These are phyloP conservation scores for Thuidium tamariscinum DNA, from an alignment of 225 moss, liverwort and hornwort species.

Conservation along the genomic window DNA sequence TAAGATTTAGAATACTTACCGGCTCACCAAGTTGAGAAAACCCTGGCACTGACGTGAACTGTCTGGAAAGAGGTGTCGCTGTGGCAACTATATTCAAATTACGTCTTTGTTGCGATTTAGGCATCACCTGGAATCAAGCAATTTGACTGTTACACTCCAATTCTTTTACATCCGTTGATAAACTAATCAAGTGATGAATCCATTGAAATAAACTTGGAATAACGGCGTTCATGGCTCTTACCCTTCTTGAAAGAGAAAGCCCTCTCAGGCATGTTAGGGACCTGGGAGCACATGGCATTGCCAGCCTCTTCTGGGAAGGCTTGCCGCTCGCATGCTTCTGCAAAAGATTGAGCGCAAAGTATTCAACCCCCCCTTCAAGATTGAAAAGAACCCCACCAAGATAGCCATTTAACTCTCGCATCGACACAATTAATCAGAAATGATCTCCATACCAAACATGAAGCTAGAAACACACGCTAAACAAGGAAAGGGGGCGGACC, in stretches of 20 bases:
- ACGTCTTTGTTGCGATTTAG: background rate
- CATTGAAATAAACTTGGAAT: background rate
- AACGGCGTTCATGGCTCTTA: background rate
- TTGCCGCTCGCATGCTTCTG: background rate
- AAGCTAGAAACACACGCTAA: background rate
- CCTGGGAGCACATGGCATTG: background rate
- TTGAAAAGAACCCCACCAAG: background rate
- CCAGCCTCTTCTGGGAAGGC: background rate
- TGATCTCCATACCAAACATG: background rate
- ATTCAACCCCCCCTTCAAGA: background rate
- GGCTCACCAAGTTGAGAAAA: conserved; percentile 69
- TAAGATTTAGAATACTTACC: conserved; percentile 5
- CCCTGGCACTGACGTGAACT: conserved; percentile 51
- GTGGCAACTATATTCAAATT: conserved; percentile 28
- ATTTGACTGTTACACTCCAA: background rate
- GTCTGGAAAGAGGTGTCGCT: conserved; percentile 33
- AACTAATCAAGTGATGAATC: background rate
- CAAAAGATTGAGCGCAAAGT: background rate
- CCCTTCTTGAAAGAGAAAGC: conserved; percentile 2
- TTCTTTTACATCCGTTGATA: background rate
- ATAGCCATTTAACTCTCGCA: background rate
- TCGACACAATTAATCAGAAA: background rate
- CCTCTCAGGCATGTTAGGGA: conserved; percentile 1
- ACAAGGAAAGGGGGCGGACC: background rate
- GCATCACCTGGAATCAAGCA: conserved; percentile 1